A percentile compares a stretch with the other conserved stretches of the same genome.
Evolutionary conservation across 2,329 filamentous ascomycete species (phyloP).

Genomic region (Aureobasidium melanogenum): DNA sequence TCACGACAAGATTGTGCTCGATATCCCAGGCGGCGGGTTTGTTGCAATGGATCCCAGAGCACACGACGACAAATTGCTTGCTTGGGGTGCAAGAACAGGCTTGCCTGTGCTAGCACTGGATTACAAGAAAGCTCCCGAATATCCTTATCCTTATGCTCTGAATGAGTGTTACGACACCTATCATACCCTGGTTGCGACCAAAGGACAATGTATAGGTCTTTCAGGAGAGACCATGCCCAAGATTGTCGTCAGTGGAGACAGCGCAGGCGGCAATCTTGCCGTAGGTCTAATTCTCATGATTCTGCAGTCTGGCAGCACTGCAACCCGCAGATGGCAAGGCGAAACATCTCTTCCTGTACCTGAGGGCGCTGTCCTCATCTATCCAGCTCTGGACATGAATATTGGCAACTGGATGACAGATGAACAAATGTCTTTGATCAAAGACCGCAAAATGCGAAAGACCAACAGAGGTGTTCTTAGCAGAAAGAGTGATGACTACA

Average conservation of each 20-base stretch:
- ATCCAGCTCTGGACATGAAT: conserved; percentile 90
- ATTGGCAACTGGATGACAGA: conserved; percentile 99
- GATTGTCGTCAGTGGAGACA: conserved; percentile 69
- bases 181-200: conserved; percentile 59
- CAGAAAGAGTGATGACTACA: conserved; percentile 83
- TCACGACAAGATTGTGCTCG: conserved; percentile 71
- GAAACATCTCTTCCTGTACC: conserved; percentile 60
- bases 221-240: conserved; percentile 57
- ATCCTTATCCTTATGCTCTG: conserved; percentile 74
- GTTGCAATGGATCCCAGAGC: conserved; percentile 94
- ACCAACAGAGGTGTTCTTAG: conserved; percentile 73
- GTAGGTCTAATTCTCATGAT: conserved; percentile 82
- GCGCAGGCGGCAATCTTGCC: conserved; percentile 73
- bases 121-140: conserved; percentile 79
- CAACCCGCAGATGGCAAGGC: conserved; percentile 46
- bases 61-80: conserved; percentile 87
- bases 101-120: conserved; percentile 86
- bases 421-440: conserved; percentile 90
- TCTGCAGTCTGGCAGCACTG: conserved; percentile 48
- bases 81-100: conserved; percentile 83
- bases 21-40: conserved; percentile 89
- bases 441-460: conserved; percentile 67
- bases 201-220: conserved; percentile 68
- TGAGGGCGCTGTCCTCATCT: conserved; percentile 74
- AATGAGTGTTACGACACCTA: conserved; percentile 88